Evolutionary conservation across 768 basidiomycete genomes (phyloP), one percentile per base, ranked within the genome.

Genomic region (Gymnopilus junonius): DNA sequence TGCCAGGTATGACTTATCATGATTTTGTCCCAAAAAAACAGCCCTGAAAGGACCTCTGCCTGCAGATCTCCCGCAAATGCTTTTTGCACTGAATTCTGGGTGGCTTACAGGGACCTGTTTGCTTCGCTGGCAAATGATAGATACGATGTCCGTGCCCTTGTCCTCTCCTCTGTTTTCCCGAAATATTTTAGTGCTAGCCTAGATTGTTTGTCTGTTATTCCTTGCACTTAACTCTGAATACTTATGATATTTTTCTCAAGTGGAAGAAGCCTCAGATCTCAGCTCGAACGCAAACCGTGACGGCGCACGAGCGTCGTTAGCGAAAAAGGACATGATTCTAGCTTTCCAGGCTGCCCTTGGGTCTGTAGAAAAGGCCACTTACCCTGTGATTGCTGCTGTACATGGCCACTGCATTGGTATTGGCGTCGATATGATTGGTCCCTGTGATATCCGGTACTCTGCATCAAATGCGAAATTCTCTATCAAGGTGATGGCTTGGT

Each of bases 171-270:
- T 0, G 79, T 77, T 1, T 70, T 90, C 2, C 86, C 88, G 0
- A 93, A 91, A 72, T 74, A 87, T 4, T 97, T 94, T 72, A 91
- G 90, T 0, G 94, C 93, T 1, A 95, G 95, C 0, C 74, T 97
- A 6, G 95, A 97, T 72, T 71, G 94, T 93, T 65, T 31, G 81
- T 74, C 15, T 68, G 21, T 4, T 37, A n/a, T 23, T 7, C 31
- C 6, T 29, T 48, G 3, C 7, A 8, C 27, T 2, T 45, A 17
- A 1, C n/a, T 8, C 40, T 27, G 5, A 8, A 37, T 34, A 43
- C n/a, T 31, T 43, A 57, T 27, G 42, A n/a, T n/a, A n/a, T n/a
- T 29, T 39, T 14, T 43, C 21, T 27, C 2, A 8, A 82, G 76
- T 82, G 31, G 64, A 66, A 17, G 74, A 78, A 20, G 77, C 75